Evolutionary conservation across 805 yeast genomes (phyloP).

Genomic region (Lipomyces sp.): DNA sequence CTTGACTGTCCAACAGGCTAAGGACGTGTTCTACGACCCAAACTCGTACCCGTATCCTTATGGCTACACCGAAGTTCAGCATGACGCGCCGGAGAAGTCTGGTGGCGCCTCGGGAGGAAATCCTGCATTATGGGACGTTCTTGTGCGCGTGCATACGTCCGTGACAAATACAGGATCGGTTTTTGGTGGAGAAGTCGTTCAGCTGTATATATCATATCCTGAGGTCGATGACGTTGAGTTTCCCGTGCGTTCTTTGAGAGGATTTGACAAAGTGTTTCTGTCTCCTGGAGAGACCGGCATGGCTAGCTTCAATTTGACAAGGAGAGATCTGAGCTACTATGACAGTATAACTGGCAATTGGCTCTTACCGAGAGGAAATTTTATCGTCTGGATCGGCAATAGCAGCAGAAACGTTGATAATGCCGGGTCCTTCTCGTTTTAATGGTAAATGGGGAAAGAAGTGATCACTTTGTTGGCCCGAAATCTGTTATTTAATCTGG

Average conservation of each 20-base stretch:
- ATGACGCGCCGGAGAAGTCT: conserved; percentile 31
- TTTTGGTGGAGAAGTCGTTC: conserved; percentile 51
- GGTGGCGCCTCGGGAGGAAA: conserved; percentile 60
- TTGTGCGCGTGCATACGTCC: conserved; percentile 46
- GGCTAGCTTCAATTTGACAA: conserved; percentile 46
- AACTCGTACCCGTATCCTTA: conserved; percentile 40
- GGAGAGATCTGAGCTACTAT: conserved; percentile 58
- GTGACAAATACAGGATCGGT: conserved; percentile 50
- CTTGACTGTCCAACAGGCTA: conserved; percentile 12
- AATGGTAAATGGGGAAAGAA: no score
- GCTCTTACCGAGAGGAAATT: conserved; percentile 56
- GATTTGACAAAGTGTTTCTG: conserved; percentile 53
- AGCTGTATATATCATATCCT: conserved; percentile 54
- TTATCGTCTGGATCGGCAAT: conserved; percentile 48
- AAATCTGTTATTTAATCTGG: no score
- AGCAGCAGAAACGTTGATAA: conserved; percentile 12
- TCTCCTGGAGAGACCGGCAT: conserved; percentile 43
- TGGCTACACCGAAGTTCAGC: conserved; percentile 39
- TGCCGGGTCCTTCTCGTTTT: no score
- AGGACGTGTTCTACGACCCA: conserved; percentile 3
- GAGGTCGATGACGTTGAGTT: conserved; percentile 43
- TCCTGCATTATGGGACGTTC: conserved; percentile 55
- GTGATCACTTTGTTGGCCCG: no score
- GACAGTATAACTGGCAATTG: conserved; percentile 55
- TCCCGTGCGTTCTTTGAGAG: conserved; percentile 53